phyloP scores from a whole-genome alignment of 1,284 basidiomycete genomes.

The Ganoderma lucidum region DNA sequence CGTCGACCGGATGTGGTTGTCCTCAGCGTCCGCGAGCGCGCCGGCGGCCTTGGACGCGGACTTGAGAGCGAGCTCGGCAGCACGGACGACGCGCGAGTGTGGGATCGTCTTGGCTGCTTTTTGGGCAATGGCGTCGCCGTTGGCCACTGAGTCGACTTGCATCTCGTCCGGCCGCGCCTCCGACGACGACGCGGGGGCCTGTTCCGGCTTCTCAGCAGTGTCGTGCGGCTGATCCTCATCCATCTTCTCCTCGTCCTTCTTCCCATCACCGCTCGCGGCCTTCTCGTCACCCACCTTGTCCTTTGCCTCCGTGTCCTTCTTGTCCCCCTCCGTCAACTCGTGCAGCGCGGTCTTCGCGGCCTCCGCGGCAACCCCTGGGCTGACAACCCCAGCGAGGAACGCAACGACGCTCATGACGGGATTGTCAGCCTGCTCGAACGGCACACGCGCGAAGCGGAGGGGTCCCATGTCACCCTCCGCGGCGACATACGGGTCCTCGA shows the following conservation, averaged over 20 bases:
- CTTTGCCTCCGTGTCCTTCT: constrained; percentile 47
- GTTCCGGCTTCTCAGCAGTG: constrained; percentile 15
- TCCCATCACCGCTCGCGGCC: constrained; percentile 37
- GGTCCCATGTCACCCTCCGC: constrained; percentile 82
- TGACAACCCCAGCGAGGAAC: constrained; percentile 93
- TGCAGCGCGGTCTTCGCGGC: constrained; percentile 92
- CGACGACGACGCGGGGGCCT: constrained; percentile 31
- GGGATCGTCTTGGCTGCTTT: constrained; percentile 56
- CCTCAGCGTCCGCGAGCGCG: constrained; percentile 86
- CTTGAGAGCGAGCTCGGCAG: constrained; percentile 85
- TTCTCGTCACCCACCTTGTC: constrained; percentile 41
- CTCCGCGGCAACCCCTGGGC: constrained; percentile 91
- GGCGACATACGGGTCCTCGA: constrained; percentile 91
- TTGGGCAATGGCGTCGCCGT: constrained; percentile 39
- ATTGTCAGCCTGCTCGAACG: constrained; percentile 96
- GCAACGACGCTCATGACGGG: constrained; percentile 99
- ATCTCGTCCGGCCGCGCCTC: constrained; percentile 45
- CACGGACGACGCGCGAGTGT: constrained; percentile 80
- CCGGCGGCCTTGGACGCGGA: constrained; percentile 91
- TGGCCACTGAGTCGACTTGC: constrained; percentile 46
- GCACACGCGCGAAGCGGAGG: constrained; percentile 81
- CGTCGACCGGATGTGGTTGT: constrained; percentile 81
- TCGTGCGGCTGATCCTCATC: constrained; percentile 44
- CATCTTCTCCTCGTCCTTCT: constrained; percentile 44
- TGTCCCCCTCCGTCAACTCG: constrained; percentile 72